Evolutionary conservation across 2,329 filamentous ascomycete species (phyloP).

Genomic region (Hypoxylon sp.): DNA sequence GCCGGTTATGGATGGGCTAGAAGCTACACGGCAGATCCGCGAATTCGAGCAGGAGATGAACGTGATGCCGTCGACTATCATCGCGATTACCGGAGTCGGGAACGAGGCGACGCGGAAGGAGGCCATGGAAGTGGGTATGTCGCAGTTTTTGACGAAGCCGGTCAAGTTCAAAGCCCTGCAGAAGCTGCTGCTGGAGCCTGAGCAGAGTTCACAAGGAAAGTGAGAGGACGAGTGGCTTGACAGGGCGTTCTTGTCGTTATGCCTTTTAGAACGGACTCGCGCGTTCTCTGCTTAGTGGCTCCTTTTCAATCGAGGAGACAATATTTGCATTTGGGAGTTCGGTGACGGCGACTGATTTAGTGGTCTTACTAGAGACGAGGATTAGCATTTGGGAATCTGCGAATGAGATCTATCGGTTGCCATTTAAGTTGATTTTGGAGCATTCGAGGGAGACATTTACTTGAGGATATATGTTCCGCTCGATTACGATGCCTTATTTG

Average conservation of each 20-base stretch:
- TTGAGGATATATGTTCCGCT: background rate
- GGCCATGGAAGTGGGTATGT: slow-evolving; percentile 55
- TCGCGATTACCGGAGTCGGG: slow-evolving; percentile 68
- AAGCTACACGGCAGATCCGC: slow-evolving; percentile 65
- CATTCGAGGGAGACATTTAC: background rate
- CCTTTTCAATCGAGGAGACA: background rate
- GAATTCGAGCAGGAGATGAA: slow-evolving; percentile 63
- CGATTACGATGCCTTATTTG: background rate
- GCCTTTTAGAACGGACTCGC: background rate
- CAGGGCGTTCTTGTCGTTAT: too few species aligned
- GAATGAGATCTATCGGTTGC: background rate
- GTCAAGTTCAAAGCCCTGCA: slow-evolving; percentile 44
- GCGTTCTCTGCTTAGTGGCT: background rate
- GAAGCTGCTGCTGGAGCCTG: slow-evolving; percentile 34
- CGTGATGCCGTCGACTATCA: slow-evolving; percentile 61
- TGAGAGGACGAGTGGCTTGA: background rate
- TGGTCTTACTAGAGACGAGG: background rate
- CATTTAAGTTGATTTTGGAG: background rate
- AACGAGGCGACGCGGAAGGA: slow-evolving; percentile 65
- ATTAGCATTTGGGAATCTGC: background rate
- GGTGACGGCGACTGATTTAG: background rate
- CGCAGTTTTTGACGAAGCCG: slow-evolving; percentile 45
- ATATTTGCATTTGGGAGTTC: background rate
- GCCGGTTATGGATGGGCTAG: slow-evolving; percentile 68
- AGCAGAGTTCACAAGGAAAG: slow-evolving; percentile 4